Evolutionary conservation across 306 rosid genomes (phyloP), one percentile per base, ranked within the genome.

Genomic region (Ammopiptanthus mongolicus): DNA sequence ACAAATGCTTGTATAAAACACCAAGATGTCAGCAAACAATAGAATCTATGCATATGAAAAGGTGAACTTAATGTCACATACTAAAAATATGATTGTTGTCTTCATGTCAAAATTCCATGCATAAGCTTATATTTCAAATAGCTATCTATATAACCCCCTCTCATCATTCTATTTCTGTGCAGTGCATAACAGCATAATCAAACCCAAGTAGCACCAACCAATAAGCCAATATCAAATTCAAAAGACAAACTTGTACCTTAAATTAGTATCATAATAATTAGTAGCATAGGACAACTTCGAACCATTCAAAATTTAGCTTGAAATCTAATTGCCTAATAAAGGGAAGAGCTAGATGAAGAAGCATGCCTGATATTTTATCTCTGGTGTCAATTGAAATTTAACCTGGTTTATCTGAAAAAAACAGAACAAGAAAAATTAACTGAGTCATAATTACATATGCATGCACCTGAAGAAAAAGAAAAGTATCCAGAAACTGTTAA

Each of bases 321-420:
- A 80, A 69, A 77, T 58, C 19, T 53, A 74, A 56, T 65, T 17
- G 67, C 58, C 57, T 18, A 58, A 62, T 41, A 56, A 56, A n/a
- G 55, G 72, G 25, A 18, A 65, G 61, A 75, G 80, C 29, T 50
- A 62, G 56, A 75, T 22, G 65, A 56, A 75, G 75, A 74, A 64
- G 10, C 85, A 66, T 88, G 82, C 97, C 97, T 94, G 97, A 86
- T 94, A 86, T 79, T 91, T 90, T 81, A 90, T 94, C 89, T 94
- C 98, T 9, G 96, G 97, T 51, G 98, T 94, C 86, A 94, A 84
- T 75, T 87, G 93, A 80, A 91, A 94, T 65, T 92, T 94, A 77
- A 94, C 96, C 87, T 88, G 91, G 88, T 95, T 90, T 75, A 89
- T 91, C 98, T 91, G 88, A 52, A 50, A 52, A 50, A 86, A 84